Percentiles rank a stretch among this genome's conserved stretches.
phyloP scores from a whole-genome alignment of 345 rosid genomes.

The Populus davidiana region DNA sequence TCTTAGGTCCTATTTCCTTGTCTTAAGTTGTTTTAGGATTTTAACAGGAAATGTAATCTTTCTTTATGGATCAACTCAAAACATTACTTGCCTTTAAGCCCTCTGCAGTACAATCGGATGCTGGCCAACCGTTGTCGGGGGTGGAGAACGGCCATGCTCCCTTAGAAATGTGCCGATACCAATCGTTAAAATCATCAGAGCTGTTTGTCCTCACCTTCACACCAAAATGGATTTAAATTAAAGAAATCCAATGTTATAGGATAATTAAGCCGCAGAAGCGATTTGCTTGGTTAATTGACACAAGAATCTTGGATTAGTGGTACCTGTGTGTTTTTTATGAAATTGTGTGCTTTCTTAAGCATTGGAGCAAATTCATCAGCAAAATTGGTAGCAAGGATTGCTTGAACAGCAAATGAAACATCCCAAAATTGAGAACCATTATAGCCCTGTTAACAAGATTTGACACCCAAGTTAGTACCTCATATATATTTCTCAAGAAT shows the following conservation, averaged over 20 bases:
- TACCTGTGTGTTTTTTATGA: constrained; percentile 57
- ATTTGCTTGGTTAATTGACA: background rate
- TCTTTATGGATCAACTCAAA: background rate
- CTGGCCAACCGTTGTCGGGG: constrained; percentile 62
- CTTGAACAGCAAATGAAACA: constrained; percentile 54
- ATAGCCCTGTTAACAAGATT: constrained; percentile 40
- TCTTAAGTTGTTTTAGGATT: background rate
- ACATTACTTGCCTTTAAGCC: constrained; percentile 42
- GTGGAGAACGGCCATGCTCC: constrained; percentile 87
- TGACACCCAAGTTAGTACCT: no score
- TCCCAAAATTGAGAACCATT: constrained; percentile 79
- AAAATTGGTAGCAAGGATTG: constrained; percentile 47
- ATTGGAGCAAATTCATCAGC: constrained; percentile 37
- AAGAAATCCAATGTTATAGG: background rate
- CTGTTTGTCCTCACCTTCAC: constrained; percentile 37
- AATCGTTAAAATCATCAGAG: constrained; percentile 21
- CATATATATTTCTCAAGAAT: no score
- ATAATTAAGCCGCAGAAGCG: background rate
- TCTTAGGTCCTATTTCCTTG: background rate
- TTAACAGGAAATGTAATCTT: no score
- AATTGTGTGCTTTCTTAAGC: constrained; percentile 63
- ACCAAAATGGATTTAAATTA: background rate
- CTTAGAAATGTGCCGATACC: constrained; percentile 55
- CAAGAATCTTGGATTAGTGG: background rate
- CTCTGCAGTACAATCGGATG: constrained; percentile 63